Conservation (phyloP, 257 asterid species). For the Nicotiana obtusifolia region DNA sequence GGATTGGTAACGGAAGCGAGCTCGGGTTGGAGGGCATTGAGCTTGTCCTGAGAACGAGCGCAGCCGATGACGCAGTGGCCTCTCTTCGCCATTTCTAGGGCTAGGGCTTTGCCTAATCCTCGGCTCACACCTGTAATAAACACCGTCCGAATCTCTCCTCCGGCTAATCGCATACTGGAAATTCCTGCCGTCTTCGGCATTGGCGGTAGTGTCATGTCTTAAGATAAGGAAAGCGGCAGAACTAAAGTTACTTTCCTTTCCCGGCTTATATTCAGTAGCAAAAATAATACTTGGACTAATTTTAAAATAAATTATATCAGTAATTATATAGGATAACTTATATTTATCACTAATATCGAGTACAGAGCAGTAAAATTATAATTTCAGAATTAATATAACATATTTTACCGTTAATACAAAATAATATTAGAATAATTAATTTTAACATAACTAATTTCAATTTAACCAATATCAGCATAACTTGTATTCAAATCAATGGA, state of each 20-base stretch:
- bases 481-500: no score
- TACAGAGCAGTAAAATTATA: no score
- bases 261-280: background rate
- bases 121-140: conserved; percentile 86
- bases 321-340: no score
- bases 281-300: no score
- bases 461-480: no score
- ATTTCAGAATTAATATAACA: no score
- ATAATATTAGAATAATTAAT: no score
- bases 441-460: no score
- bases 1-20: conserved; percentile 42
- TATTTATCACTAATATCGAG: no score
- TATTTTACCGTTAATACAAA: no score
- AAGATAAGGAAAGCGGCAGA: background rate
- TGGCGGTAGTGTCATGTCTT: conserved; percentile 20
- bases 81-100: conserved; percentile 73
- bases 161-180: conserved; percentile 23
- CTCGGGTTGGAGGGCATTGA: conserved; percentile 62
- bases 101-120: conserved; percentile 92
- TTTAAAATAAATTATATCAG: no score
- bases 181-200: conserved; percentile 31
- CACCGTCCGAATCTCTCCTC: conserved; percentile 42
- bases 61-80: conserved; percentile 93
- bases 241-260: background rate
- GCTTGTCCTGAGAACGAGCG: conserved; percentile 76